These are phyloP conservation scores for Didymella pomorum DNA, from an alignment of 2,329 filamentous ascomycete species.

Conservation along the genomic window DNA sequence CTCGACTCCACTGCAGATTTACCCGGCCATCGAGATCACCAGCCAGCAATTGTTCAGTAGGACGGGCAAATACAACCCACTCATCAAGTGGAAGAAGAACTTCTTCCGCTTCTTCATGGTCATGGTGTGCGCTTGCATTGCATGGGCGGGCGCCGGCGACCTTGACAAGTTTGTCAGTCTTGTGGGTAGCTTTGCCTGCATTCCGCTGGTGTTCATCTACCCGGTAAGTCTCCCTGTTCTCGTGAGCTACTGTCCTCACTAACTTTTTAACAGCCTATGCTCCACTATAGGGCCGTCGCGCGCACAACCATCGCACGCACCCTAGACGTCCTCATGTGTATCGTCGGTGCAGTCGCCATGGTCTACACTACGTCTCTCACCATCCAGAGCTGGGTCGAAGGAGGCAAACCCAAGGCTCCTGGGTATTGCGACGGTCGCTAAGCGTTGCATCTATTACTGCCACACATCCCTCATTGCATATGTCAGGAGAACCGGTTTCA, in stretches of 20 bases:
- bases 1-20: conserved; percentile 94
- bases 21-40: conserved; percentile 95
- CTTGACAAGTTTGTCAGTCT: conserved; percentile 97
- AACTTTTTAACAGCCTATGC: conserved; percentile 72
- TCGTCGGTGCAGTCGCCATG: conserved; percentile 88
- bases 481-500: conserved; percentile 13
- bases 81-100: conserved; percentile 99
- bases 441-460: background rate
- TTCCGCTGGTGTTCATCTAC: conserved; percentile 96
- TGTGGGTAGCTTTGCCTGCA: conserved; percentile 96
- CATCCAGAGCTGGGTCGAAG: conserved; percentile 81
- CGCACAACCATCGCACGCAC: conserved; percentile 71
- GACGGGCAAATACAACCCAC: conserved; percentile 96
- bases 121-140: conserved; percentile 82
- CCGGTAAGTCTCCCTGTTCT: conserved; percentile 70
- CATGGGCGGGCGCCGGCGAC: conserved; percentile 91
- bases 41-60: conserved; percentile 93
- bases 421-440: conserved; percentile 67
- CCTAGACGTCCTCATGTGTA: conserved; percentile 76
- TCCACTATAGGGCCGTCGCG: conserved; percentile 85
- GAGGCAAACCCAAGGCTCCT: conserved; percentile 60
- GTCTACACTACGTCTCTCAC: conserved; percentile 90
- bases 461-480: conserved; percentile 3
- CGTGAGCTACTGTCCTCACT: conserved; percentile 29
- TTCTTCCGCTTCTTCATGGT: conserved; percentile 94